A percentile compares a stretch with the other conserved stretches of the same genome.
phyloP scores from a whole-genome alignment of 192 early-diverging fungal genomes.

The Coemansia sp. region DNA sequence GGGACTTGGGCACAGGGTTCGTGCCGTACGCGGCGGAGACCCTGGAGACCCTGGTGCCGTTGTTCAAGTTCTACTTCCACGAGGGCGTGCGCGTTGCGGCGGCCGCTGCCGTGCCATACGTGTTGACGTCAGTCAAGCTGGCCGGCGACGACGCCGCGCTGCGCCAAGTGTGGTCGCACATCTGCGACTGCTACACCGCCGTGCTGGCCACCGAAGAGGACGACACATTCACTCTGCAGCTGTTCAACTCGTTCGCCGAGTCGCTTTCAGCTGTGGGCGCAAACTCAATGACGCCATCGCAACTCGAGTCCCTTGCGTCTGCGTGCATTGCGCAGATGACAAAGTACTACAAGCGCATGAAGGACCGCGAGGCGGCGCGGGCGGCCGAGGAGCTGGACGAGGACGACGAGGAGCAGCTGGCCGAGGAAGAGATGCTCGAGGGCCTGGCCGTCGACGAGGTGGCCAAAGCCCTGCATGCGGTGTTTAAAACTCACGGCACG shows the following conservation, averaged over 20 bases:
- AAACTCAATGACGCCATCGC: slow-evolving; percentile 53
- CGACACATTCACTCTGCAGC: slow-evolving; percentile 69
- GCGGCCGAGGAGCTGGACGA: slow-evolving; percentile 81
- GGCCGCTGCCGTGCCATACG: slow-evolving; percentile 72
- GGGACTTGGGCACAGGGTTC: slow-evolving; percentile 88
- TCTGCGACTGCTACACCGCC: slow-evolving; percentile 75
- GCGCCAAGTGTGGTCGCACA: slow-evolving; percentile 64
- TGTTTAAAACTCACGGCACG: slow-evolving; percentile 72
- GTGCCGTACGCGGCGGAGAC: slow-evolving; percentile 77
- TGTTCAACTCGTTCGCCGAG: slow-evolving; percentile 77
- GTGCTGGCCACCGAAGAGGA: slow-evolving; percentile 80
- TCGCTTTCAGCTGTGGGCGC: slow-evolving; percentile 50
- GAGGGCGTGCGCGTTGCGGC: slow-evolving; percentile 93
- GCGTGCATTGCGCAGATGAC: slow-evolving; percentile 67
- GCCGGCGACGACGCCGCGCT: slow-evolving; percentile 32
- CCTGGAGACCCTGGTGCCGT: slow-evolving; percentile 81
- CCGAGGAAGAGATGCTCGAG: slow-evolving; percentile 76
- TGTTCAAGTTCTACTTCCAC: slow-evolving; percentile 97
- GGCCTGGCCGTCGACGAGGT: slow-evolving; percentile 64
- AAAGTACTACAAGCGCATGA: slow-evolving; percentile 73
- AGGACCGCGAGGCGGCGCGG: slow-evolving; percentile 71
- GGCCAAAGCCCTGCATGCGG: slow-evolving; percentile 72
- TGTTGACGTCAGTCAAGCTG: slow-evolving; percentile 65
- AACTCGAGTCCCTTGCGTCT: slow-evolving; percentile 70
- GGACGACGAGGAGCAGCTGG: slow-evolving; percentile 87